Evolutionary conservation across 495 filamentous ascomycete species (phyloP).

Genomic region (Astrothelium macrocarpum): DNA sequence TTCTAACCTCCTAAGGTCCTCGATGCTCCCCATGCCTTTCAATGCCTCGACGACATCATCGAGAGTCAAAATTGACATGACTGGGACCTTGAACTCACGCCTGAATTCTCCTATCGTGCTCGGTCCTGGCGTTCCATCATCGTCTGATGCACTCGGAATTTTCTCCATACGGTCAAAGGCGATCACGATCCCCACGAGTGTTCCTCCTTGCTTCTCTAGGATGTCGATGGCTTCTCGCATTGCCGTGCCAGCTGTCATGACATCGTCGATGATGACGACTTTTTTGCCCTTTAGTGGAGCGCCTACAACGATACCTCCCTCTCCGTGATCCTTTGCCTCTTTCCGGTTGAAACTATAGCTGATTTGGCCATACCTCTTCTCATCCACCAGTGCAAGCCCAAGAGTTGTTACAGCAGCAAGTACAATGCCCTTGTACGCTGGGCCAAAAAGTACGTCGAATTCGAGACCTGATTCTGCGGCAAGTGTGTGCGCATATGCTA

Average conservation of each 20-base stretch:
- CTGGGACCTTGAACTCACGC: conserved; percentile 46
- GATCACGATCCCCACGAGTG: conserved; percentile 73
- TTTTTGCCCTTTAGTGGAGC: conserved; percentile 71
- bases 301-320: conserved; percentile 86
- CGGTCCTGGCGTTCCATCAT: conserved; percentile 12
- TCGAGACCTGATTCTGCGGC: conserved; percentile 34
- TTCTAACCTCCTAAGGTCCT: conserved; percentile 61
- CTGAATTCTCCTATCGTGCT: conserved; percentile 63
- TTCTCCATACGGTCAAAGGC: conserved; percentile 84
- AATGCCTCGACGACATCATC: conserved; percentile 70
- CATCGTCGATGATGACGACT: conserved; percentile 87
- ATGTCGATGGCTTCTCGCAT: conserved; percentile 83
- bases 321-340: conserved; percentile 88
- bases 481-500: conserved; percentile 73
- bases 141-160: conserved; percentile 35
- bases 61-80: conserved; percentile 41
- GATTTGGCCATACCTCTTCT: conserved; percentile 42
- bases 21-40: conserved; percentile 42
- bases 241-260: conserved; percentile 89
- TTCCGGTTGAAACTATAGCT: conserved; percentile 91
- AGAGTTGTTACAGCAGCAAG: conserved; percentile 64
- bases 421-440: conserved; percentile 93
- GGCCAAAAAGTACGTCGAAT: conserved; percentile 70
- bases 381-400: conserved; percentile 56
- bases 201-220: conserved; percentile 70